Evolutionary conservation across 495 filamentous ascomycete species (phyloP), one percentile per base, ranked within the genome.

Genomic region (Parachaetomium inaequale): DNA sequence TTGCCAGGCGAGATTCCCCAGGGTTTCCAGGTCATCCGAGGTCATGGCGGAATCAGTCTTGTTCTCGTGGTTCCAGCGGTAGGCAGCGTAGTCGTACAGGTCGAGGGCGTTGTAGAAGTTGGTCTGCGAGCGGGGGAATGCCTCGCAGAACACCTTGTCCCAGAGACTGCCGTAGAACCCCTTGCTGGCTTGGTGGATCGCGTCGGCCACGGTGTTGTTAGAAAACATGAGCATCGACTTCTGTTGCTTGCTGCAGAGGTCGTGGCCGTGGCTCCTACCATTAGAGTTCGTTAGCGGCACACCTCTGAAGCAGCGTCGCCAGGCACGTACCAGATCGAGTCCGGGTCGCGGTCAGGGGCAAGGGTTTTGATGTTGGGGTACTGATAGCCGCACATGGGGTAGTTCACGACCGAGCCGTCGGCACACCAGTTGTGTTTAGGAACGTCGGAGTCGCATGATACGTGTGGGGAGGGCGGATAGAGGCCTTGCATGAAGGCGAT

Each of bases 81-180:
- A 80, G 6, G 38, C 43, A n/a, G 75, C 77, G 58, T 74, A 77
- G 50, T 78, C 75, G 65, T 78, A 80, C 17, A 79, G 43, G n/a
- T 71, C 62, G 53, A 76, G 78, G 2, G 78, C 78, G 32, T 78
- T 70, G 34, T 67, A 67, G 60, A 73, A 79, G 61, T 72, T 76
- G 26, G 71, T 62, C 62, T 69, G 56, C 11, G 63, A 53, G 0
- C 17, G 47, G 3, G 69, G 46, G n/a, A 76, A 68, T 0, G 65
- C 66, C 0, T 64, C 58, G 25, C 67, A 50, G 36, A 78, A 75
- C 0, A 75, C 53, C 6, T 65, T 60, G 26, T 55, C 26, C 63
- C 67, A 77, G 28, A 76, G 62, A 0, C 32, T 64, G 28, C 65
- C 52, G 70, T 80, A 80, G 59, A 75, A 74, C n/a, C 49, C 46